A percentile compares a stretch with the other conserved stretches of the same genome.
Conservation (phyloP, 1,284 basidiomycete species). For the Cutaneotrichosporon daszewskae region DNA sequence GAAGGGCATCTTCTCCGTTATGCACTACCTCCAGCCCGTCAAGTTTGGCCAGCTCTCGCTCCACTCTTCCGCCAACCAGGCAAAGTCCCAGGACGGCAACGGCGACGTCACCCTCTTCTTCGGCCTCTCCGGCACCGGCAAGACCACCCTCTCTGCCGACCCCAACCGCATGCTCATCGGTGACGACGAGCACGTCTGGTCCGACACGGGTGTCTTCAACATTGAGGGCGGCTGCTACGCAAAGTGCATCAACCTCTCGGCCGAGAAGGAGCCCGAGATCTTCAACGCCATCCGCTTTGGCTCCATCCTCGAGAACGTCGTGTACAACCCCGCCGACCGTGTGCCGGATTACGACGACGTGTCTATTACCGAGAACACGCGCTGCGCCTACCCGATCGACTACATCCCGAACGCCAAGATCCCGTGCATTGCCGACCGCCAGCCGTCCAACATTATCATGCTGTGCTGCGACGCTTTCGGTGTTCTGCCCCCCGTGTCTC, state of each 20-base stretch:
- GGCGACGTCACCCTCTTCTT: slow-evolving; percentile 98
- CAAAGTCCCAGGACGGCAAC: slow-evolving; percentile 61
- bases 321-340: slow-evolving; percentile 85
- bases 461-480: slow-evolving; percentile 97
- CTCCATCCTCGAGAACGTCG: slow-evolving; percentile 97
- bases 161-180: slow-evolving; percentile 85
- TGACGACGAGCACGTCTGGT: slow-evolving; percentile 98
- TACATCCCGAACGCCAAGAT: slow-evolving; percentile 93
- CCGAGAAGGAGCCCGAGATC: slow-evolving; percentile 95
- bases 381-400: slow-evolving; percentile 96
- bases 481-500: slow-evolving; percentile 92
- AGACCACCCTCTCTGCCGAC: slow-evolving; percentile 94
- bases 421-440: slow-evolving; percentile 74
- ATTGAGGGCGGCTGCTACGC: slow-evolving; percentile 99
- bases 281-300: slow-evolving; percentile 92
- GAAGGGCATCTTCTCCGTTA: slow-evolving; percentile 99
- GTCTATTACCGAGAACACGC: slow-evolving; percentile 97
- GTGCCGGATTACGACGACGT: slow-evolving; percentile 93
- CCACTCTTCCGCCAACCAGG: slow-evolving; percentile 91
- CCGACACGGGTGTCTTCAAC: slow-evolving; percentile 97
- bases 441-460: slow-evolving; percentile 91
- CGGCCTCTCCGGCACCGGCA: slow-evolving; percentile 96
- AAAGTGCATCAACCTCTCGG: slow-evolving; percentile 94
- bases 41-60: slow-evolving; percentile 97
- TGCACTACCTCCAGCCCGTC: slow-evolving; percentile 99